phyloP scores from a whole-genome alignment of 2,329 filamentous ascomycete species.

The Emmonsiellopsis sp. region DNA sequence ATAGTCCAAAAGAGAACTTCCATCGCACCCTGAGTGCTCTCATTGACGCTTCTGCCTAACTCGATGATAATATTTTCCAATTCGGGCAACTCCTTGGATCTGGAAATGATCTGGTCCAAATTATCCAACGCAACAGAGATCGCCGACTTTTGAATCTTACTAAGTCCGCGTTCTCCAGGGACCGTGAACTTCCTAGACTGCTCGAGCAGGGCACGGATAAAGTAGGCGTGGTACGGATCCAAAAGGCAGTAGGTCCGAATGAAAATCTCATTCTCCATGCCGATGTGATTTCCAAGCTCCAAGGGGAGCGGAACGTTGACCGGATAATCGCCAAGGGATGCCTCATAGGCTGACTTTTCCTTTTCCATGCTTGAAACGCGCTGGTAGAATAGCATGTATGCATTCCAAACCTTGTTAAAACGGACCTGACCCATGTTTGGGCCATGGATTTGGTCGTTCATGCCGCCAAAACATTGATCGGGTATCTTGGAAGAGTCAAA shows the following conservation, averaged over 20 bases:
- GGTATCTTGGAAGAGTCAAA: conserved; percentile 70
- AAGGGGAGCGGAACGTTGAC: conserved; percentile 38
- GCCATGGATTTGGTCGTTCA: conserved; percentile 45
- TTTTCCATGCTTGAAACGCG: conserved; percentile 56
- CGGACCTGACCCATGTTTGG: conserved; percentile 34
- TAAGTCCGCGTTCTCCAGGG: conserved; percentile 36
- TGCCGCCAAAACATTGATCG: conserved; percentile 69
- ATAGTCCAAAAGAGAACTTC: conserved; percentile 54
- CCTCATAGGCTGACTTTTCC: conserved; percentile 41
- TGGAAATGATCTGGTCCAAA: conserved; percentile 64
- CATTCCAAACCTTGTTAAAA: conserved; percentile 66
- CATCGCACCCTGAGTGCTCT: conserved; percentile 47
- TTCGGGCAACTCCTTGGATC: conserved; percentile 58
- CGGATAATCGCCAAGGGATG: conserved; percentile 39
- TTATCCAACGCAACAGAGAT: conserved; percentile 45
- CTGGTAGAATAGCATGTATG: conserved; percentile 98
- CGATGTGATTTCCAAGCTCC: conserved; percentile 47
- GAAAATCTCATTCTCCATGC: conserved; percentile 61
- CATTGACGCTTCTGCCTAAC: conserved; percentile 41
- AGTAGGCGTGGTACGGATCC: conserved; percentile 59
- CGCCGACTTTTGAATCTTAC: conserved; percentile 35
- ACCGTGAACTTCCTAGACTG: conserved; percentile 44
- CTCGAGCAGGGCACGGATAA: conserved; percentile 55
- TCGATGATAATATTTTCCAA: conserved; percentile 48
- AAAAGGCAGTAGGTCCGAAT: conserved; percentile 71